These are phyloP conservation scores for Penicillium frequentans DNA, from an alignment of 2,329 filamentous ascomycete species.

Conservation along the genomic window DNA sequence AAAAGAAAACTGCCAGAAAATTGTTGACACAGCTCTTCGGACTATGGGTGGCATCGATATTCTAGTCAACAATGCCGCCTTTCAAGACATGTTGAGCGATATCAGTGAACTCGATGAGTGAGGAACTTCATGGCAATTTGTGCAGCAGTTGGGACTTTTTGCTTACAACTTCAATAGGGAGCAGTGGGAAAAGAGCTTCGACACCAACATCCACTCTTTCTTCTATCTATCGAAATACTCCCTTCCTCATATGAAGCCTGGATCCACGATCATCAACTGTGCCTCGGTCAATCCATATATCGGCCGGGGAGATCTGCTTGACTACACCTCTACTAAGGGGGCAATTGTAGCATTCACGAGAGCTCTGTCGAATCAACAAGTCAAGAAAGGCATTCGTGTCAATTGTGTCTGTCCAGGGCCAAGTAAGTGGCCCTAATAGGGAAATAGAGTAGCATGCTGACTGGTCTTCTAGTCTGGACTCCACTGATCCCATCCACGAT, in stretches of 20 bases:
- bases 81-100: conserved; percentile 70
- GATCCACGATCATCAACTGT: conserved; percentile 80
- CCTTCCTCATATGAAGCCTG: conserved; percentile 71
- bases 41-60: conserved; percentile 71
- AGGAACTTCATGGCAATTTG: conserved; percentile 25
- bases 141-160: background rate
- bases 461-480: conserved; percentile 62
- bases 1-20: conserved; percentile 66
- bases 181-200: conserved; percentile 77
- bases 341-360: conserved; percentile 79
- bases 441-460: background rate
- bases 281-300: conserved; percentile 82
- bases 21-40: conserved; percentile 66
- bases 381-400: conserved; percentile 70
- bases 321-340: conserved; percentile 74
- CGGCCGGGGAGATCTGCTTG: conserved; percentile 74
- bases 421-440: conserved; percentile 29
- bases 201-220: conserved; percentile 79
- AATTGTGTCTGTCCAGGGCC: conserved; percentile 77
- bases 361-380: conserved; percentile 71
- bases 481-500: conserved; percentile 74
- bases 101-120: conserved; percentile 71
- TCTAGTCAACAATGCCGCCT: conserved; percentile 66
- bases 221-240: conserved; percentile 79
- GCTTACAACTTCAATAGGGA: conserved; percentile 50